Percentiles rank a stretch among this genome's conserved stretches.
These are phyloP conservation scores for Oxyria digyna DNA, from an alignment of 148 eudicot genomes.

Conservation along the genomic window DNA sequence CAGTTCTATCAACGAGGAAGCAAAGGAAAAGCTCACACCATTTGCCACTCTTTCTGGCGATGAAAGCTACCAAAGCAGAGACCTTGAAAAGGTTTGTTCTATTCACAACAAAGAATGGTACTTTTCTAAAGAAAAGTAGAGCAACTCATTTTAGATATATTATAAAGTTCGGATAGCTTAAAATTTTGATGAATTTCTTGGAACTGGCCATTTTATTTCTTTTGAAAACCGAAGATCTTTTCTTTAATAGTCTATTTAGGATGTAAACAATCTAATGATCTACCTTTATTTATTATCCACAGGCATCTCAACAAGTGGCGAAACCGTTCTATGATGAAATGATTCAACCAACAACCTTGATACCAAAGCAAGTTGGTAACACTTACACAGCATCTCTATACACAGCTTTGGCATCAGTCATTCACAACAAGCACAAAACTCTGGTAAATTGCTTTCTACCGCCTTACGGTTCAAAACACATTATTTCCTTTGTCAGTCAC, in stretches of 20 bases:
- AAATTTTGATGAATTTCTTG: neutral
- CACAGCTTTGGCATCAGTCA: conserved; percentile 81
- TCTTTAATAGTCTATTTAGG: neutral
- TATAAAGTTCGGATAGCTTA: neutral
- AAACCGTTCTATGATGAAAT: conserved; percentile 66
- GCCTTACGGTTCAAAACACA: neutral
- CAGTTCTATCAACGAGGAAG: conserved; percentile 71
- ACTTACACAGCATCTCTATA: conserved; percentile 96
- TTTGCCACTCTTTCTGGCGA: conserved; percentile 53
- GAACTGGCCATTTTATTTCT: neutral
- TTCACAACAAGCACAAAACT: conserved; percentile 66
- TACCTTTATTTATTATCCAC: neutral
- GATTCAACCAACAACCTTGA: conserved; percentile 75
- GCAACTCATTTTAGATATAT: neutral
- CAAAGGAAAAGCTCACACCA: conserved; percentile 76
- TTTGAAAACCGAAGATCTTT: neutral
- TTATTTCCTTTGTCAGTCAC: neutral
- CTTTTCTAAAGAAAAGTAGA: neutral
- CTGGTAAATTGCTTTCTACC: conserved; percentile 38
- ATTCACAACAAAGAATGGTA: neutral
- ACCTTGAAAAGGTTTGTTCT: conserved; percentile 81
- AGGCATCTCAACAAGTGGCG: conserved; percentile 77
- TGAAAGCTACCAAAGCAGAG: conserved; percentile 90
- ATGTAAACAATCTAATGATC: neutral
- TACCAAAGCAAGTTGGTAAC: conserved; percentile 96